These are phyloP conservation scores for Physocladia obscura DNA, from an alignment of 192 early-diverging fungal species.

Conservation along the genomic window DNA sequence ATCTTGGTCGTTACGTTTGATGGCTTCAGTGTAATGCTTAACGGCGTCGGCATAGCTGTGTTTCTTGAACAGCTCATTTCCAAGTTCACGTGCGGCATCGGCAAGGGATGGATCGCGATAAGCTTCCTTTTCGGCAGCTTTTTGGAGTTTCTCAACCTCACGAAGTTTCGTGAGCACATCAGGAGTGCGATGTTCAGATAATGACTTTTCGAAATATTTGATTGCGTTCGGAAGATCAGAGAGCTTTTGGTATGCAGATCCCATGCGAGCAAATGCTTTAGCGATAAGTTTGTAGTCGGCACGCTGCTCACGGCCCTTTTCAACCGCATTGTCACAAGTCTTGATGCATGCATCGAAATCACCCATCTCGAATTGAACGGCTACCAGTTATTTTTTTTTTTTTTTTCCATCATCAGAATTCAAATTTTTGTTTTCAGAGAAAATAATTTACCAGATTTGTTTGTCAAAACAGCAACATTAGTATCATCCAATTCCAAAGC, in stretches of 20 bases:
- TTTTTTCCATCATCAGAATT: too few relatives aligned
- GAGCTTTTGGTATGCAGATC: conserved; percentile 80
- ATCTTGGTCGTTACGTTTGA: conserved; percentile 92
- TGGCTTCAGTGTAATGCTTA: conserved; percentile 91
- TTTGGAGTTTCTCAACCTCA: conserved; percentile 79
- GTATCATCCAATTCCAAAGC: conserved; percentile 87
- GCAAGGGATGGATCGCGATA: conserved; percentile 81
- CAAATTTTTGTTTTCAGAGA: too few relatives aligned
- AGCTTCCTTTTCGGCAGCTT: conserved; percentile 76
- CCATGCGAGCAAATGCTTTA: conserved; percentile 90
- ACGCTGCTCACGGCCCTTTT: conserved; percentile 83
- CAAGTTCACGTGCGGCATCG: conserved; percentile 88
- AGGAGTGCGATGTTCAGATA: conserved; percentile 92
- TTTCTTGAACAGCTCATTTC: conserved; percentile 92
- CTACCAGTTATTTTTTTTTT: conserved; percentile 35
- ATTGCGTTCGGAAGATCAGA: conserved; percentile 83
- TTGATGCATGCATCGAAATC: conserved; percentile 92
- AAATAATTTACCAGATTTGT: conserved; percentile 77
- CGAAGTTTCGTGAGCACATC: conserved; percentile 88
- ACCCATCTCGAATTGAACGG: conserved; percentile 92
- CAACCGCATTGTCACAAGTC: conserved; percentile 86
- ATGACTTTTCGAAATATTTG: conserved; percentile 86
- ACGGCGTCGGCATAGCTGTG: conserved; percentile 83
- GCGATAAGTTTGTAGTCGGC: conserved; percentile 95
- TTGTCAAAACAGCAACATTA: conserved; percentile 90